Base-by-base conservation (phyloP, 768 basidiomycete species). In the Agrocybe pediades region DNA sequence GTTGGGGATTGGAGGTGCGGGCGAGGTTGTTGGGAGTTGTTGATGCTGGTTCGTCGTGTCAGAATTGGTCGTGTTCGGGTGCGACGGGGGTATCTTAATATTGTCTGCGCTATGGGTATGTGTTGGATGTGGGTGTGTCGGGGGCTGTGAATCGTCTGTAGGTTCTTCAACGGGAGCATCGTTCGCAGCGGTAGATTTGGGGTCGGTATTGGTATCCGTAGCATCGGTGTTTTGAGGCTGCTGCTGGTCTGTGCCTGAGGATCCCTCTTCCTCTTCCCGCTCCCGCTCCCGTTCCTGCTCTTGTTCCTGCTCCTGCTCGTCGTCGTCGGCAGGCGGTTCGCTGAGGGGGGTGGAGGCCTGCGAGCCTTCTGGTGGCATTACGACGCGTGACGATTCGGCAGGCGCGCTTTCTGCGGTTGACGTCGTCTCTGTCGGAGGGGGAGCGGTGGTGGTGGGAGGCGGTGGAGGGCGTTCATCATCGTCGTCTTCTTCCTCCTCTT, bases 311-410 rank as follows among this genome's bases (percentile, higher is more conserved):
- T 70, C 69, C 2, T 76, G 74, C 15, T 73, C 70, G 33, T 62
- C 56, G 23, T 83, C 82, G 43, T 84, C 83, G 36, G 85, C 78
- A 1, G 87, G 84, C 7, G 88, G 81, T 57, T 90, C 88, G 59
- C 86, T 90, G 64, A 92, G 81, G 2, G 89, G 89, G 0, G 88
- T 89, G 19, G 86, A 86, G 53, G 76, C 77, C 25, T 84, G 74
- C 51, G 86, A 87, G 13, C 55, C 54, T 13, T 65, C 33, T 3
- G 33, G 33, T n/a, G 33, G 33, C 33, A 36, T 15, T 13, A 36
- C 68, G 45, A 59, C 63, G 46, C 63, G 59, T 41, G 55, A 46
- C 9, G 42, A 4, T 6, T 46, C 54, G 17, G 24, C 21, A 24
- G 26, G 7, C 7, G 25, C 33, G 27, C 29, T 20, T 7, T 40